Base-by-base conservation (phyloP, 495 filamentous ascomycete genomes). In the Neurospora sp. region DNA sequence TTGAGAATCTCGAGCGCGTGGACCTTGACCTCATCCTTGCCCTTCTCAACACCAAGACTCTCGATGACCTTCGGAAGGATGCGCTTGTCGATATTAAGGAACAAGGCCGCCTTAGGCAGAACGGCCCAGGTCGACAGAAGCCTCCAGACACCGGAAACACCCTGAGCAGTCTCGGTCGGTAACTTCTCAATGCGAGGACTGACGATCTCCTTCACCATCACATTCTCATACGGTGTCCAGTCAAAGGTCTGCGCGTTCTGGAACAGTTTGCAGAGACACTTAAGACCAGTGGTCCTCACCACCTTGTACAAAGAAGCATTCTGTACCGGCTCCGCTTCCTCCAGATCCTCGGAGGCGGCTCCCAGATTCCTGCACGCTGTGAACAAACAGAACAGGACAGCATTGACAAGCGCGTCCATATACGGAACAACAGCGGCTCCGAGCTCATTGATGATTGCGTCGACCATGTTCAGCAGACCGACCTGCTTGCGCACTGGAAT, bases 401-500 rank as follows among this genome's bases (percentile, higher is more conserved):
- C 88, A 77, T 94, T 88, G 77, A 93, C 84, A 8, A 98, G 81
- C 12, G 86, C 83, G 42, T 85, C 80, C 38, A 90, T 84, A 74
- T 90, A 93, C 1, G 88, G 84, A 6, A 81, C 73, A 72, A 96
- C 87, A 27, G 88, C 89, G 18, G 84, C 89, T 60, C 93, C 93
- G 35, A 98, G 86, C 39, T 94, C 92, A 35, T 91, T 90, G 74
- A 97, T 89, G 78, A 98, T 88, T n/a, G 93, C 90, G 71, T 94
- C 91, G 60, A 96, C 85, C 93, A 98, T 95, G 78, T 94, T 94
- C 54, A 97, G 80, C 75, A 97, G 84, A 80, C 96, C 96, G 71
- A 94, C 84, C 78, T 97, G 95, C 82, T 94, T 95, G 74, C 94
- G 88, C 18, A 85, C 83, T 31, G 86, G 88, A 4, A 93, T 78